Percentiles rank a stretch among this genome's conserved stretches.
Evolutionary conservation across 2,329 filamentous ascomycete species (phyloP).

Genomic region (Aspergillus ochraceoroseus): DNA sequence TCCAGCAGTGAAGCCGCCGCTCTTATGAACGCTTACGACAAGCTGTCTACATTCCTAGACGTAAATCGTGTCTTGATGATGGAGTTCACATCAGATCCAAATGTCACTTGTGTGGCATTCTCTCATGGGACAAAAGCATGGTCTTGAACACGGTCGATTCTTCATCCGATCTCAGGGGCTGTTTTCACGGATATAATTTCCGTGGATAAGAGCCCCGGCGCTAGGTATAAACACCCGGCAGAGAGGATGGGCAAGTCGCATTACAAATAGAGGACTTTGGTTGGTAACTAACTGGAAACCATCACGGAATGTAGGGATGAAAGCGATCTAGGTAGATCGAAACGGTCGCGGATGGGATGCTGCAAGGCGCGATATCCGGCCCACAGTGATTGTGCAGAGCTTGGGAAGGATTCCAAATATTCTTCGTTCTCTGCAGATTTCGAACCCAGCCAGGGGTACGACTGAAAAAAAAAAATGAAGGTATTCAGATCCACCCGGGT

Average conservation of each 20-base stretch:
- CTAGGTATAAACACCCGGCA: conserved; percentile 59
- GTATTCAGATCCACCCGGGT: no score
- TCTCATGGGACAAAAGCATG: conserved; percentile 63
- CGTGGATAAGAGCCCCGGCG: conserved; percentile 55
- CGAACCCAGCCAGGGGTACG: no score
- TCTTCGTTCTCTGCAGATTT: not conserved
- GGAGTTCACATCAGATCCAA: conserved; percentile 40
- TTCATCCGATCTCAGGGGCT: conserved; percentile 50
- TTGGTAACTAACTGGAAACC: conserved; percentile 67
- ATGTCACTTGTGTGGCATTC: conserved; percentile 58
- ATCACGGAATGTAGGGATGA: conserved; percentile 58
- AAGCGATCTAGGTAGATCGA: conserved; percentile 23
- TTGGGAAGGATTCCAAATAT: conserved; percentile 54
- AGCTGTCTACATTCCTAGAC: conserved; percentile 61
- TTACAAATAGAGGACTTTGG: conserved; percentile 54
- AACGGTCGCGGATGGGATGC: conserved; percentile 61
- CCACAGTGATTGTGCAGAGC: conserved; percentile 52
- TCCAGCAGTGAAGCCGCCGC: conserved; percentile 41
- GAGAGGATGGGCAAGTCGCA: conserved; percentile 46
- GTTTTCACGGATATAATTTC: conserved; percentile 56
- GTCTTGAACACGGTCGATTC: conserved; percentile 55
- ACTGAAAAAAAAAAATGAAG: no score
- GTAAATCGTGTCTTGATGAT: conserved; percentile 53
- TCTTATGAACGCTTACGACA: conserved; percentile 62
- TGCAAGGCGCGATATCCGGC: conserved; percentile 49